Conservation (phyloP, 2,329 filamentous ascomycete genomes). For the Lecanicillium sp. region DNA sequence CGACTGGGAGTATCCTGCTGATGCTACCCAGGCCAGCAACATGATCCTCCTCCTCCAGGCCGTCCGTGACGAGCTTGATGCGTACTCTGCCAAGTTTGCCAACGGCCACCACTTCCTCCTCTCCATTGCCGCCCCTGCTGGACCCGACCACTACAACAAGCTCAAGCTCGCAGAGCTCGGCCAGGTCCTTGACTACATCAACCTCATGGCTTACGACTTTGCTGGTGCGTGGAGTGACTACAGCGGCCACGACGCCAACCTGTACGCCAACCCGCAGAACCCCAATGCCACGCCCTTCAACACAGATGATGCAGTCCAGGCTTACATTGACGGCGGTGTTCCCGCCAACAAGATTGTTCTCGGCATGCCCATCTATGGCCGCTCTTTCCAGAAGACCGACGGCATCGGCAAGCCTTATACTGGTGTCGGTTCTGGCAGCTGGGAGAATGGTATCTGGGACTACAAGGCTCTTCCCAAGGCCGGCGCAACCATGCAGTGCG, state of each 20-base stretch:
- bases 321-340: constrained; percentile 58
- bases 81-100: constrained; percentile 36
- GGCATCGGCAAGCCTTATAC: constrained; percentile 58
- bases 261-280: constrained; percentile 49
- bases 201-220: constrained; percentile 74
- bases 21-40: constrained; percentile 31
- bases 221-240: constrained; percentile 61
- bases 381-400: constrained; percentile 33
- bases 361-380: constrained; percentile 59
- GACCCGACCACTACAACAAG: constrained; percentile 38
- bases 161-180: constrained; percentile 42
- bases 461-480: constrained; percentile 67
- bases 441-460: constrained; percentile 71
- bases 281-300: constrained; percentile 60
- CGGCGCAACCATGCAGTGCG: constrained; percentile 50
- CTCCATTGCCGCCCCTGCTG: constrained; percentile 45
- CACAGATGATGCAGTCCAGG: constrained; percentile 55
- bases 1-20: constrained; percentile 32
- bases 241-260: constrained; percentile 65
- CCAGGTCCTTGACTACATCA: constrained; percentile 45
- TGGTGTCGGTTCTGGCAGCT: constrained; percentile 60
- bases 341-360: constrained; percentile 60
- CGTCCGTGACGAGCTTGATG: constrained; percentile 38
- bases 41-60: constrained; percentile 36
- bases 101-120: constrained; percentile 44